Percentiles rank a stretch among this genome's conserved stretches.
Evolutionary conservation across 345 rosid genomes (phyloP).

Genomic region (Sapria himalayana): DNA sequence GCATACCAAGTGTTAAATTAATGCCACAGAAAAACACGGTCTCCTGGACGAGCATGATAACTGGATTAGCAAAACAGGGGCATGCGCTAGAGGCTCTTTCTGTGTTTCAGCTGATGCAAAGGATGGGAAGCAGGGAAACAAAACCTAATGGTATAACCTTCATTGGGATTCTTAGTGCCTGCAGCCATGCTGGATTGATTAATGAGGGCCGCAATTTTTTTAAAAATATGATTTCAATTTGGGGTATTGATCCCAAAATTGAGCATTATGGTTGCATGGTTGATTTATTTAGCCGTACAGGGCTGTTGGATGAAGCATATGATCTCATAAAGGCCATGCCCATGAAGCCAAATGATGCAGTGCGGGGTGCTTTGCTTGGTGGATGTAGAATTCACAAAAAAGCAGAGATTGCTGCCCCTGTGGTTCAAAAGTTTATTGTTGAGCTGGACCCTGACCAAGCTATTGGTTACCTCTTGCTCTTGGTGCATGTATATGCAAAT

Average conservation of each 20-base stretch:
- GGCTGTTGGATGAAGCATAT: constrained; percentile 23
- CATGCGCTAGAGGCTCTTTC: constrained; percentile 19
- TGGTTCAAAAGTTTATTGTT: constrained; percentile 12
- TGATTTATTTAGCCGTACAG: constrained; percentile 27
- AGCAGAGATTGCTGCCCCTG: constrained; percentile 19
- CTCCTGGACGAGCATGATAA: constrained; percentile 27
- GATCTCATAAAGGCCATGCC: constrained; percentile 20
- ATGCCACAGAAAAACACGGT: constrained; percentile 14
- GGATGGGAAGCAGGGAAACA: constrained; percentile 12
- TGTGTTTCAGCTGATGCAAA: constrained; percentile 20
- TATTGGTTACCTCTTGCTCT: constrained; percentile 18
- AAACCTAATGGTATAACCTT: constrained; percentile 23
- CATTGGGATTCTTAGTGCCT: constrained; percentile 20
- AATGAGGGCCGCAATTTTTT: constrained; percentile 15
- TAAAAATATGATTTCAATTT: constrained; percentile 10
- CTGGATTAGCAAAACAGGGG: constrained; percentile 22
- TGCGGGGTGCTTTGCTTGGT: constrained; percentile 23
- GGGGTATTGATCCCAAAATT: constrained; percentile 19
- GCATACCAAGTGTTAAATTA: constrained; percentile 16
- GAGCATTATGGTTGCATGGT: constrained; percentile 30
- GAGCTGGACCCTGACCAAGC: constrained; percentile 16
- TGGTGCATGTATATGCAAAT: constrained; percentile 20
- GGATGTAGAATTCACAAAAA: constrained; percentile 25
- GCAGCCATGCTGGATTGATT: constrained; percentile 27
- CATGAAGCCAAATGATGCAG: constrained; percentile 18